phyloP scores from a whole-genome alignment of 805 yeast species.

The Starmerella riodocensis region DNA sequence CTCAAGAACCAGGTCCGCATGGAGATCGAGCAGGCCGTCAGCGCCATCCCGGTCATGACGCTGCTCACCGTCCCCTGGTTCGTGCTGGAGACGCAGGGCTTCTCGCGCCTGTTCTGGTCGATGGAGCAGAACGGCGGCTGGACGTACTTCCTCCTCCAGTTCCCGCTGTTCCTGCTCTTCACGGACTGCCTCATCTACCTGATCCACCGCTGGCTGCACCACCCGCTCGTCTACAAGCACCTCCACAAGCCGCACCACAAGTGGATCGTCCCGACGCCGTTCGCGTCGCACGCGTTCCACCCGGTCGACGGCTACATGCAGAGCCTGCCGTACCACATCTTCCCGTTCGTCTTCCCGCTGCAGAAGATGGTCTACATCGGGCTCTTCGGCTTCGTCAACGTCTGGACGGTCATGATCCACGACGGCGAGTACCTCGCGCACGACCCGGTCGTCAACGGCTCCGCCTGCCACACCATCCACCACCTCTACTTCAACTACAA shows the following conservation, averaged over 20 bases:
- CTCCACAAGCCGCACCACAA: constrained; percentile 97
- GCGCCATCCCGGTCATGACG: constrained; percentile 86
- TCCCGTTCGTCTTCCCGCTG: constrained; percentile 83
- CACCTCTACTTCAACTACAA: constrained; percentile 95
- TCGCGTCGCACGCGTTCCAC: constrained; percentile 96
- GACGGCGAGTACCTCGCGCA: constrained; percentile 92
- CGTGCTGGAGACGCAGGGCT: constrained; percentile 67
- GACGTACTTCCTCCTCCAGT: constrained; percentile 47
- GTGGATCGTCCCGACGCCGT: constrained; percentile 97
- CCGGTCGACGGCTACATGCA: constrained; percentile 94
- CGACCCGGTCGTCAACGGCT: constrained; percentile 90
- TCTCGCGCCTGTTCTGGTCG: constrained; percentile 61
- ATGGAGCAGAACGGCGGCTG: constrained; percentile 55
- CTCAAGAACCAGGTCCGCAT: constrained; percentile 81
- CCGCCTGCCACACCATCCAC: constrained; percentile 96
- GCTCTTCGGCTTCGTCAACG: constrained; percentile 80
- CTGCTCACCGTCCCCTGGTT: constrained; percentile 82
- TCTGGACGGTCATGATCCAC: constrained; percentile 98
- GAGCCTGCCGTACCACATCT: constrained; percentile 84
- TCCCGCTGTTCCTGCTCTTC: constrained; percentile 72
- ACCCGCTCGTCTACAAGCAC: constrained; percentile 74
- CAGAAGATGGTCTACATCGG: constrained; percentile 73
- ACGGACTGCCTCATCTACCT: constrained; percentile 88
- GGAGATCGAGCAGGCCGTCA: constrained; percentile 65
- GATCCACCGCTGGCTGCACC: constrained; percentile 85